Base-by-base conservation (phyloP, 2,329 filamentous ascomycete genomes). In the Orbilia oligospora region DNA sequence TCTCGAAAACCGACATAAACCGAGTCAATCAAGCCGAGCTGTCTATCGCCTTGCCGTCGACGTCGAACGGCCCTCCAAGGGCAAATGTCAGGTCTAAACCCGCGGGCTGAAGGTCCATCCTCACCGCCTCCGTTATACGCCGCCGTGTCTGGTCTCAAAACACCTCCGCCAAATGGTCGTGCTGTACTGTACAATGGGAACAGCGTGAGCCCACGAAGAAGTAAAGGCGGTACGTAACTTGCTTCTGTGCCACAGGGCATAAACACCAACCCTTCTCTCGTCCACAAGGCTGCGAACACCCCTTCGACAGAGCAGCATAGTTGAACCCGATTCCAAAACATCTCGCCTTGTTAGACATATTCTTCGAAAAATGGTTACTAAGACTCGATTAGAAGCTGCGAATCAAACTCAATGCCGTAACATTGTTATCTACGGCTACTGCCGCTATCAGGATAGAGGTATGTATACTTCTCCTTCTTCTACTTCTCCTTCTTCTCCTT, bases 371-470 rank as follows among this genome's bases (percentile, higher is more conserved):
- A 73, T 69, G 68, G 63, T 78, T 14, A 69, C 75, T 78, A 72
- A 78, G 44, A 55, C 46, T 46, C 46, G 30, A 36, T 44, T 72
- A 78, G 75, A 78, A 61, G 75, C 75, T 63, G 80, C 89, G 66
- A 97, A 95, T 86, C 94, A 97, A 84, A 97, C 93, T 5, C 88
- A 95, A 72, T 97, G 94, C 86, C 91, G 94, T 83, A 97, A 97
- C 85, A 91, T 97, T 79, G 89, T 94, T 80, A 97, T 97, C 82
- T 97, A 97, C 84, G 94, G 94, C 71, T 92, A 95, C 85, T 97
- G 94, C 85, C 91, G 93, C 80, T 97, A 94, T 85, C 93, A 97
- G 86, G 93, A 97, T 83, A 91, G 93, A 86, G 93, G 93, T 86
- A 83, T 33, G 70, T 46, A 27, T 49, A 20, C 20, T 16, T 14